Evolutionary conservation across 192 early-diverging fungal genomes (phyloP), one percentile per base, ranked within the genome.

Genomic region (Backusella tarrabulga): DNA sequence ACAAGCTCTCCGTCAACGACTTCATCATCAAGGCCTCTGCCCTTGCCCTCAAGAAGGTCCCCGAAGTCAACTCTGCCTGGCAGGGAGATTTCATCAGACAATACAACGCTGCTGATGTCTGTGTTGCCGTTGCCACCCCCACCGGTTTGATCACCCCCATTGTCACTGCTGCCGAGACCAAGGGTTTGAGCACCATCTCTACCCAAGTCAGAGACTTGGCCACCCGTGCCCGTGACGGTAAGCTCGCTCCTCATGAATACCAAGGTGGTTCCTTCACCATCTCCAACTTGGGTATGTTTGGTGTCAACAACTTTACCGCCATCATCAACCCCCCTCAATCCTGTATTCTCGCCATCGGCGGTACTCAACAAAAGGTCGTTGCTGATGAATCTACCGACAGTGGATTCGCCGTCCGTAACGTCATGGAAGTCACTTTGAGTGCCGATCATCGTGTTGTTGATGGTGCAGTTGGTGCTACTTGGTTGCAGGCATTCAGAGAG

Each of bases 1-100:
- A 93, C 93, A 99, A 99, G 89, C 86, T 99, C 36, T 98, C 97
- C 32, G 93, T 99, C 80, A 99, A 99, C 82, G 98, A 99, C 85
- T 98, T 99, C 83, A 90, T 99, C 35, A 92, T 99, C 89, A 99
- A 99, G 91, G 96, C 98, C 0, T 90, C 95, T 21, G 92, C 91
- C 73, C 88, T 95, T 66, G 93, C 97, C 14, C 88, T 99, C 52
- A 90, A 91, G 82, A 93, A 93, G 74, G 95, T 98, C 6, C 98
- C 98, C 29, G 96, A 95, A 68, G 96, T 95, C 74, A 99, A 99
- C 92, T 91, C 88, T 76, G 86, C 93, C 15, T 96, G 94, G 94
- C 80, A 86, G 79, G 84, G 84, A 44, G 92, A 93, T 66, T 95
- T 93, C 79, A 97, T 99, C 84, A 89, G 98, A 71, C 94, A 98